These are phyloP conservation scores for Diaporthe humulicola DNA, from an alignment of 2,329 filamentous ascomycete species.

Conservation along the genomic window DNA sequence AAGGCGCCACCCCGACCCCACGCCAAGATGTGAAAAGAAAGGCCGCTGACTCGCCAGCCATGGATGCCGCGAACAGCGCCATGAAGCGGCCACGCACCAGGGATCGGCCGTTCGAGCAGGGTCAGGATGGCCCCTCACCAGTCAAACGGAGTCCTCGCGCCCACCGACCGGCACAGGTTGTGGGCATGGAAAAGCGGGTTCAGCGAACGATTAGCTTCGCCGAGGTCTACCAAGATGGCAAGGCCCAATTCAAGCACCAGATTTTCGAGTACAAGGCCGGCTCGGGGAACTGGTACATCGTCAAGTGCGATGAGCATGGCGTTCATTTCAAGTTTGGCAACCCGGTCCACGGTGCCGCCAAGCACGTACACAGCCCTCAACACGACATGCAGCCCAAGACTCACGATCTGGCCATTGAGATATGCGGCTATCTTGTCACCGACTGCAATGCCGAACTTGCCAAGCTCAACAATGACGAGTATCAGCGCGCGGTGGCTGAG, in stretches of 20 bases:
- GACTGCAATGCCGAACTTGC: slow-evolving; percentile 49
- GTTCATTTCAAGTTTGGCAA: slow-evolving; percentile 52
- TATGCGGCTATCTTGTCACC: slow-evolving; percentile 51
- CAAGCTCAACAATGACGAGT: slow-evolving; percentile 50
- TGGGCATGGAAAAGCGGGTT: not conserved
- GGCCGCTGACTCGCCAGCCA: slow-evolving; percentile 19
- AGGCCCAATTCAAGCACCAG: slow-evolving; percentile 50
- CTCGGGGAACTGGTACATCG: slow-evolving; percentile 51
- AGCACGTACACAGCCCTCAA: slow-evolving; percentile 50
- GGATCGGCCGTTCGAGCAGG: slow-evolving; percentile 9
- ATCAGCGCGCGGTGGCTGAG: slow-evolving; percentile 45
- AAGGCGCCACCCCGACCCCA: not conserved
- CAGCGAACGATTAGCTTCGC: slow-evolving; percentile 49
- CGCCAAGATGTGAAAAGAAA: slow-evolving; percentile 38
- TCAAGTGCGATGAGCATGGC: slow-evolving; percentile 55
- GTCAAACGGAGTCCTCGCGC: slow-evolving; percentile 9
- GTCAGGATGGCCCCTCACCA: not conserved
- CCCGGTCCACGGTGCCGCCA: slow-evolving; percentile 53
- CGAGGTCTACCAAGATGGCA: slow-evolving; percentile 52
- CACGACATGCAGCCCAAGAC: slow-evolving; percentile 50
- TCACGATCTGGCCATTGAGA: slow-evolving; percentile 47
- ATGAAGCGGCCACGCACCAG: slow-evolving; percentile 37
- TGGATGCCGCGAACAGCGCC: not conserved
- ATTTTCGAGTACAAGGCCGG: slow-evolving; percentile 49
- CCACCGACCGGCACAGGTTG: not conserved